Evolutionary conservation across 2,329 filamentous ascomycete species (phyloP), one percentile per base, ranked within the genome.

Genomic region (Byssothecium circinans): DNA sequence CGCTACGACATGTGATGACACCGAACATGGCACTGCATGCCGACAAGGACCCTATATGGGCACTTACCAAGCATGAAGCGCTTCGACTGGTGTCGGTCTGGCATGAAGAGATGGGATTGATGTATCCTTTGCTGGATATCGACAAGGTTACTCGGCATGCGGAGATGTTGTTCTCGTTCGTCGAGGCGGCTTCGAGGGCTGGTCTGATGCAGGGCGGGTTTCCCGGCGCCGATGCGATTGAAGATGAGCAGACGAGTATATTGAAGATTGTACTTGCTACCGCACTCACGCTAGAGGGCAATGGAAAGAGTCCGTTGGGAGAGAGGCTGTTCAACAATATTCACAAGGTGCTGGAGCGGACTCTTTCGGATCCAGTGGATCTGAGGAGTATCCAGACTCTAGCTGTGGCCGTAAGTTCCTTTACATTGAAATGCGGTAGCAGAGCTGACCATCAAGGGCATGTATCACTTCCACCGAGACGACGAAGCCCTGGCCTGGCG

Each of bases 401-500:
- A 38, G 75, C 78, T 1, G 71, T 86, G 59, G 74, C 79, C 23
- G 81, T 83, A 67, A 67, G 75, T 32, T 19, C 10, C 11, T 11
- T 14, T 6, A 2, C 20, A 12, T 11, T 10, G 25, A 11, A 19
- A n/a, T 8, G 41, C 22, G 18, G 25, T n/a, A 10, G 14, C n/a
- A n/a, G 30, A 42, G 25, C 42, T 58, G 22, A 59, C 36, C 32
- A 17, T 18, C 4, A 43, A 86, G 84, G 81, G 81, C 41, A 86
- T 84, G 52, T 96, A 91, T 69, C 82, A 92, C 56, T 96, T 95
- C 63, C 83, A 95, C 41, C 84, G 83, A 32, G 91, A 92, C 58
- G 89, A 96, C 54, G 91, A 96, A 68, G 80, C 87, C 2, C 80
- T 94, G 43, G 88, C 90, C 0, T 96, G 92, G 86, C 83, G 91